Base-by-base conservation (phyloP, 129 eudicot genomes). In the Glebionis coronaria region DNA sequence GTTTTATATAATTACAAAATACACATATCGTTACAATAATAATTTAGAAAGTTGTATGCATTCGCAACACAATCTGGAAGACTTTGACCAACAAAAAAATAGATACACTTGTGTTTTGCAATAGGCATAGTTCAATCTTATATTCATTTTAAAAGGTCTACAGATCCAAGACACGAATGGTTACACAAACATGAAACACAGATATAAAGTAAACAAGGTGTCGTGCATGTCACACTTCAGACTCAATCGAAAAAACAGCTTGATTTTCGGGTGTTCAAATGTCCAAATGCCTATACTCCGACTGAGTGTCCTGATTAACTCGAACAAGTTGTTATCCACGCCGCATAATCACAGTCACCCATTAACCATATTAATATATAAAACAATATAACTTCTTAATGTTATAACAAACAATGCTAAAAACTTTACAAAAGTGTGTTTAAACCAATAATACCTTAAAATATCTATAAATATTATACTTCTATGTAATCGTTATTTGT, bases 221-320 rank as follows among this genome's bases (percentile, higher is more conserved):
- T n/a, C 81, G 54, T 78, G 88, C 97, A 54, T 81, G 73, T 76
- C 69, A 85, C 52, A 91, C 88, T 75, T 88, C 79, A 71, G 82
- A 72, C 61, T 79, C 84, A 29, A 91, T 49, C 28, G 84, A 90
- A 61, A 79, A 88, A 57, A 91, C 88, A 67, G 81, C 96, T 73
- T 91, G 98, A 76, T 91, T 91, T 38, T 94, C 94, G 12, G 96
- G 95, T 4, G 98, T 91, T 42, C 98, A 88, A 54, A 85, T n/a
- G 77, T 91, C 98, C 69, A 91, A 82, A 13, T 81, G 71, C 68
- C 98, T 85, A 78, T 63, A 72, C 77, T 91, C 85, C 80, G 85
- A 70, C 9, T 91, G 97, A 5, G 91, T 90, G 49, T 86, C 95
- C 76, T 90, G 97, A 78, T 83, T 83, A 11, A 90, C 97, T 16